Evolutionary conservation across 495 filamentous ascomycete species (phyloP), one percentile per base, ranked within the genome.

Genomic region (Copromyces sp.): DNA sequence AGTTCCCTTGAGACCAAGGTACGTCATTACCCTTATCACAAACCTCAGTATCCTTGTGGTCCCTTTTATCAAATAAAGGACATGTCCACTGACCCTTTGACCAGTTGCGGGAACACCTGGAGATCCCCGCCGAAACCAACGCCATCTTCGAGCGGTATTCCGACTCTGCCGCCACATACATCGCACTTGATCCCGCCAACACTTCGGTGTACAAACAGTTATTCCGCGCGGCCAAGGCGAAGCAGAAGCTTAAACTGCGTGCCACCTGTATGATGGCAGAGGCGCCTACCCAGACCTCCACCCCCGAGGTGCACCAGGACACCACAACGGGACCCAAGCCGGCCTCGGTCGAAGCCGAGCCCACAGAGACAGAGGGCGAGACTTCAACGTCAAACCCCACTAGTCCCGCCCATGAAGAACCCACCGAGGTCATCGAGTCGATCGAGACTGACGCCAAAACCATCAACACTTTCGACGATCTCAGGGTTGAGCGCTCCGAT

Each of bases 211-310:
- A 97, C 88, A 99, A 98, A 84, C 94, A 97, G 81, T 90, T 99
- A 45, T 94, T 94, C 80, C 92, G 95, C 75, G 95, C 95, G 78
- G 95, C 96, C 73, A 99, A 98, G 83, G 95, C 95, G 20, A 99
- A 99, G 87, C 89, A 94, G 71, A 99, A 98, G 90, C 90, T 99
- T 73, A 93, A 94, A 78, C 89, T 99, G 69, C 91, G 90, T 75
- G 93, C 91, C 68, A 94, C 88, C 20, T 0, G 53, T 35, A 20
- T 14, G 2, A 35, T 16, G 53, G 12, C 29, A 35, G 29, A 35
- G 29, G 35, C 53, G 12, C 68, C 69, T 53, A 20, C 40, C 12
- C 39, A 59, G 44, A 4, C 35, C 8, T 35, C 70, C 41, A 35
- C 35, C 3, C n/a, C 44, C 73, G 45, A 44, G 70, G n/a, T 32